Base-by-base conservation (phyloP, 148 eudicot genomes). In the Rhododendron simsii region DNA sequence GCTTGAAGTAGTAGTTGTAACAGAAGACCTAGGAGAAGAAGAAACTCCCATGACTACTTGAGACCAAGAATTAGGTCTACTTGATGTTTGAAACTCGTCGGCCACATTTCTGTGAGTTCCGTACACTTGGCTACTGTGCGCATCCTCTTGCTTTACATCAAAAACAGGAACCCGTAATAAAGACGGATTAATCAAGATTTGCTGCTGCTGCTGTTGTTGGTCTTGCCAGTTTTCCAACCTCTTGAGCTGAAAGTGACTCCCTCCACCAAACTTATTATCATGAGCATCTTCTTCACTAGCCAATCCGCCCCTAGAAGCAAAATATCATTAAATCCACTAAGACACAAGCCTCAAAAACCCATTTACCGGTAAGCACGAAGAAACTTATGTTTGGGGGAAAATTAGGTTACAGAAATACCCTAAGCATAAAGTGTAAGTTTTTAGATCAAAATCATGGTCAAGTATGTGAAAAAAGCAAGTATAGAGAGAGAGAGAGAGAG, bases 21-120 rank as follows among this genome's bases (percentile, higher is more conserved):
- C 83, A 84, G 89, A 89, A 65, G 94, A 91, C 85, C 83, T 91
- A 4, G 94, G 91, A 16, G 89, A 75, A n/a, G 93, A 84, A 16
- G 93, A 84, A 57, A 78, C 82, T 26, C 78, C 45, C 67, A 76
- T 83, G 33, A 75, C 77, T 86, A 89, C 92, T 71, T 90, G 95
- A 84, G 92, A 84, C 93, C 93, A 92, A 87, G 86, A 41, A 71
- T 71, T 71, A 41, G 88, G 39, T 67, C 55, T 63, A 26, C 71
- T 67, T 3, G 74, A 35, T 28, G 84, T 33, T 65, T 86, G 84
- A 71, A 79, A 80, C 67, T 80, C 79, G 6, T 48, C 69, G 0
- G 74, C 74, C 5, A 67, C 74, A 37, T 86, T 47, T 71, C 5
- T 84, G 83, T 63, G 76, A 39, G 37, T 50, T 26, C 35, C 16